Conservation (phyloP, 345 rosid genomes). For the Trapa incisa region DNA sequence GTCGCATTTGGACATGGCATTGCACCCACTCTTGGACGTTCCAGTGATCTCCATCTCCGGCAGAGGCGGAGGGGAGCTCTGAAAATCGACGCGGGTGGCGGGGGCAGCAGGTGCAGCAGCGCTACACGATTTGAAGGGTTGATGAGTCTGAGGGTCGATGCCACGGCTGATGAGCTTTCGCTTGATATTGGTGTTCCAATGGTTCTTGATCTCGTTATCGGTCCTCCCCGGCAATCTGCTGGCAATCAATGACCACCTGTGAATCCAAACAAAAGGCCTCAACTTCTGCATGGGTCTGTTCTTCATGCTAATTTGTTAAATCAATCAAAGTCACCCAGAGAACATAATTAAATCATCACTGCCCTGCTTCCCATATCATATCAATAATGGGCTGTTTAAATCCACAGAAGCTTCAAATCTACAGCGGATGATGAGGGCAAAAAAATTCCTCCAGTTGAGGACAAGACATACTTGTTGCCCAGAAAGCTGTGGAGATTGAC, state of each 20-base stretch:
- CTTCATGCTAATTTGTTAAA: too few relatives aligned
- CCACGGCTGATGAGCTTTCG: constrained; percentile 34
- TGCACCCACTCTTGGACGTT: constrained; percentile 2
- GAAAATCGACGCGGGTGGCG: constrained; percentile 12
- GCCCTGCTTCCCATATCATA: too few relatives aligned
- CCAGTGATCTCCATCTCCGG: constrained; percentile 9
- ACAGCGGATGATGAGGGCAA: too few relatives aligned
- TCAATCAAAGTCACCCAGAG: too few relatives aligned
- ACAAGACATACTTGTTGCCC: constrained; percentile 28
- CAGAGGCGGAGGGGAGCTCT: constrained; percentile 8
- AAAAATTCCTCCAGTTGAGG: too few relatives aligned
- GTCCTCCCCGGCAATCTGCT: constrained; percentile 41
- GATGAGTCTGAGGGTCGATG: constrained; percentile 42
- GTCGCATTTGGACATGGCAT: constrained; percentile 14
- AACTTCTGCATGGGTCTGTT: neutral
- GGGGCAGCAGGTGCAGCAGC: constrained; percentile 3
- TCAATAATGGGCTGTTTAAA: too few relatives aligned
- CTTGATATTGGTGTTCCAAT: constrained; percentile 47
- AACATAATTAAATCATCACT: too few relatives aligned
- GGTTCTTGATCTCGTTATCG: constrained; percentile 45
- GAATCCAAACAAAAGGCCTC: neutral
- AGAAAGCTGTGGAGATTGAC: constrained; percentile 34
- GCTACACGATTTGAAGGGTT: constrained; percentile 20
- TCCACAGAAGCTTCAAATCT: too few relatives aligned
- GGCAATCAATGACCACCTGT: constrained; percentile 43